Evolutionary conservation across 345 rosid genomes (phyloP).

Genomic region (Schrenkiella parvula): DNA sequence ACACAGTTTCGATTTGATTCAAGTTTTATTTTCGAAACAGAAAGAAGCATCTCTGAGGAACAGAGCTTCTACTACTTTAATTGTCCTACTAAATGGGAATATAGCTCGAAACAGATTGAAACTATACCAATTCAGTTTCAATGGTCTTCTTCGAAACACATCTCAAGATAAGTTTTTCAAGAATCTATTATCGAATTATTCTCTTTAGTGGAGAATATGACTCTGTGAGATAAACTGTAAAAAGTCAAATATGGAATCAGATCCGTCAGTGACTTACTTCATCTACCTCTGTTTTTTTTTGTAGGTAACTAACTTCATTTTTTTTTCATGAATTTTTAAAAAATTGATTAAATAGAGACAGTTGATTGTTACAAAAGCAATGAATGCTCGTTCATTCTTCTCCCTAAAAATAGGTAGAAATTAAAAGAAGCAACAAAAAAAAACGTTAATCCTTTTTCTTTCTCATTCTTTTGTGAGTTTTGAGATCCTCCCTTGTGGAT

Average conservation of each 20-base stretch:
- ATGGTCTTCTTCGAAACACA: constrained; percentile 6
- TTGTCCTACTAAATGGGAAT: not conserved
- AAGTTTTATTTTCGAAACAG: too few relatives aligned
- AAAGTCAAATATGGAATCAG: constrained; percentile 25
- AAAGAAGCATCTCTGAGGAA: too few relatives aligned
- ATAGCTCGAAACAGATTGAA: not conserved
- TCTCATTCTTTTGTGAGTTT: not conserved
- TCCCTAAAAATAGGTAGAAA: constrained; percentile 23
- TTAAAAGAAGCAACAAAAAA: not conserved
- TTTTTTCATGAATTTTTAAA: not conserved
- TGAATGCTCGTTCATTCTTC: constrained; percentile 26
- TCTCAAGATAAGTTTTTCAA: not conserved
- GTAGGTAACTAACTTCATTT: not conserved
- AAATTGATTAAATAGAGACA: constrained; percentile 7
- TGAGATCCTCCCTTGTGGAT: constrained; percentile 7
- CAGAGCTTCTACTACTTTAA: not conserved
- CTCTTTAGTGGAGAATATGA: constrained; percentile 25
- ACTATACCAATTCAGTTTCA: constrained; percentile 2
- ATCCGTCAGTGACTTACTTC: constrained; percentile 9
- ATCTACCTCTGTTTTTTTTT: not conserved
- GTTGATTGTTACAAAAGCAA: constrained; percentile 17
- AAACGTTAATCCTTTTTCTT: not conserved
- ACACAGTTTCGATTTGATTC: too few relatives aligned
- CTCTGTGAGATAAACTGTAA: constrained; percentile 9
- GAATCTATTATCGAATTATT: constrained; percentile 10